Evolutionary conservation across 1,284 basidiomycete genomes (phyloP), one percentile per base, ranked within the genome.

Genomic region (Leccinum pachyderme): DNA sequence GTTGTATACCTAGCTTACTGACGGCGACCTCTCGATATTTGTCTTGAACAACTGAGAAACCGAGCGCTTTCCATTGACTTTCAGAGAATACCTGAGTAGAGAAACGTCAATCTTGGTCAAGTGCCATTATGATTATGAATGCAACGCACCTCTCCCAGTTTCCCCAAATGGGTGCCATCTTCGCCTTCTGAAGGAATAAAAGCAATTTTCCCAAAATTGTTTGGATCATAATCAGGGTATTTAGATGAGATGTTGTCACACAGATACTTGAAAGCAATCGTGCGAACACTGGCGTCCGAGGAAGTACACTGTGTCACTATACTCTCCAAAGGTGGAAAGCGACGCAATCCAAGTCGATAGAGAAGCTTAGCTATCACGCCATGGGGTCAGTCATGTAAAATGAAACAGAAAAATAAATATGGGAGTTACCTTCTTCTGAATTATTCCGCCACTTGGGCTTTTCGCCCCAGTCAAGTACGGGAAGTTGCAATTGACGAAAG

Each of bases 391-490:
- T 39, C 18, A 18, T 18, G 18, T 13, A 5, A 35, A 1, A 7
- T n/a, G 25, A 4, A 4, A n/a, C 9, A 0, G 2, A 6, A 7
- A 1, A 3, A 24, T 0, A 41, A 37, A 5, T 18, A 44, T 28
- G 15, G 3, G 25, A 62, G 75, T 41, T 49, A 89, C 93, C 92
- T 84, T 97, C 95, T 28, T 93, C 91, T 0, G 91, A 92, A 22
- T 79, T 81, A 3, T 79, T 71, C 52, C 82, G 80, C 95, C 95
- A 97, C 66, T 89, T 93, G 7, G 73, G 72, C 58, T 84, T 79
- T 8, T 78, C 79, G 1, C 90, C 87, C 95, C 95, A 99, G 64
- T 93, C 93, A 39, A 99, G 78, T 1, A 96, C 69, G 1, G 95
- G 93, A 8, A 99, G 74, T 7, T 83, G 81, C 2, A 98, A 76